These are phyloP conservation scores for Marasmius sp. DNA, from an alignment of 1,284 basidiomycete species.

Conservation along the genomic window DNA sequence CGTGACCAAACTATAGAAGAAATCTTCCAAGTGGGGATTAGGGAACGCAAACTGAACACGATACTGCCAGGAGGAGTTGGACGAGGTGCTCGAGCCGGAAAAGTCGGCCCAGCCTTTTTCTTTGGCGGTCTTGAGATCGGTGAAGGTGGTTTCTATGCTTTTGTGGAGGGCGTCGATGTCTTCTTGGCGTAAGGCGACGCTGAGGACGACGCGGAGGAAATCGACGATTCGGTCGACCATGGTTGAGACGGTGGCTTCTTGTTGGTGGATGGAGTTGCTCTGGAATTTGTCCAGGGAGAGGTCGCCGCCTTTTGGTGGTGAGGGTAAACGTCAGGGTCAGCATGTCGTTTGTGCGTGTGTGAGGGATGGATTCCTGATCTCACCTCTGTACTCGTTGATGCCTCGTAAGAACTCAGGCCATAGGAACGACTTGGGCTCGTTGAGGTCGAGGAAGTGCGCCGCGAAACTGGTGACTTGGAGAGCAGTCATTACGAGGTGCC, in stretches of 20 bases:
- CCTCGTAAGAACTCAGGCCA: neutral
- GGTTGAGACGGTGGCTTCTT: neutral
- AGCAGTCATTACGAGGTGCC: neutral
- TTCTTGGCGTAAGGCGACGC: neutral
- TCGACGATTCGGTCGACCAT: neutral
- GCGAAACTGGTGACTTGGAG: neutral
- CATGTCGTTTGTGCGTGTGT: no score
- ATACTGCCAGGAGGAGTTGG: constrained; percentile 4
- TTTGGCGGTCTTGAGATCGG: constrained; percentile 1
- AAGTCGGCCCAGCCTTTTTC: constrained; percentile 6
- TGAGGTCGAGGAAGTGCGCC: neutral
- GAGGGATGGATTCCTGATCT: neutral
- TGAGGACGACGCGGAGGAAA: neutral
- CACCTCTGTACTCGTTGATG: constrained; percentile 1
- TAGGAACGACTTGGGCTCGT: constrained; percentile 1
- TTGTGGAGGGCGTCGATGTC: neutral
- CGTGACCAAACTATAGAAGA: neutral
- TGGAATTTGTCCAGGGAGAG: constrained; percentile 4
- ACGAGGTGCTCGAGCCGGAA: neutral
- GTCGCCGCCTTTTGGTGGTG: neutral
- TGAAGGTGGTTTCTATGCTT: neutral
- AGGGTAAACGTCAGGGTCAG: no score
- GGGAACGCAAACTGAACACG: neutral
- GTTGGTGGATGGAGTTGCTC: neutral
- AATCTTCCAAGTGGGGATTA: neutral